Conservation (phyloP, 2,329 filamentous ascomycete species). For the Thielaviopsis punctulata region DNA sequence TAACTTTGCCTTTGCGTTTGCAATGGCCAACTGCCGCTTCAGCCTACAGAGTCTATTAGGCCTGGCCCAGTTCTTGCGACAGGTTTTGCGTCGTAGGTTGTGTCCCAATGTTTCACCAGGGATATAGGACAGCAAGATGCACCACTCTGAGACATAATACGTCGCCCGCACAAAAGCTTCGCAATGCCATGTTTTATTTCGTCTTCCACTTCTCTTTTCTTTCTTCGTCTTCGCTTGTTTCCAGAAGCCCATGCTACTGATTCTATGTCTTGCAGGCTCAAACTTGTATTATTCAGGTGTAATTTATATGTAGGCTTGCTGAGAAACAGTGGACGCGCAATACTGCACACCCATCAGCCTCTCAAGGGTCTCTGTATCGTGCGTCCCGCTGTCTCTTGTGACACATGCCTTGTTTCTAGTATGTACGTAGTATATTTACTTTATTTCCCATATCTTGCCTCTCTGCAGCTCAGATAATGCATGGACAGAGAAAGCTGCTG, state of each 20-base stretch:
- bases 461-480: not conserved
- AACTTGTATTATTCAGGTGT: no score
- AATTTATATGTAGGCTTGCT: not conserved
- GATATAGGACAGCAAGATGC: not conserved
- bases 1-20: no score
- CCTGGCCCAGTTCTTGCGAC: not conserved
- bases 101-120: not conserved
- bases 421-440: not conserved
- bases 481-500: not conserved
- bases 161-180: not conserved
- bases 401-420: not conserved
- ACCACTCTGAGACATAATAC: not conserved
- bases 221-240: no score
- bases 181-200: not conserved
- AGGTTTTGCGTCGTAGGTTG: not conserved
- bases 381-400: not conserved
- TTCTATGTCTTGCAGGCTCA: no score
- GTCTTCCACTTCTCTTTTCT: no score
- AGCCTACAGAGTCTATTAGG: no score
- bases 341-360: not conserved
- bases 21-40: no score
- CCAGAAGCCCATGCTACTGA: no score
- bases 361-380: not conserved
- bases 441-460: not conserved
- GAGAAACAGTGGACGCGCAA: not conserved